Percentiles rank a stretch among this genome's conserved stretches.
Evolutionary conservation across 805 yeast species (phyloP).

Genomic region (Wickerhamomyces subpelliculosus): DNA sequence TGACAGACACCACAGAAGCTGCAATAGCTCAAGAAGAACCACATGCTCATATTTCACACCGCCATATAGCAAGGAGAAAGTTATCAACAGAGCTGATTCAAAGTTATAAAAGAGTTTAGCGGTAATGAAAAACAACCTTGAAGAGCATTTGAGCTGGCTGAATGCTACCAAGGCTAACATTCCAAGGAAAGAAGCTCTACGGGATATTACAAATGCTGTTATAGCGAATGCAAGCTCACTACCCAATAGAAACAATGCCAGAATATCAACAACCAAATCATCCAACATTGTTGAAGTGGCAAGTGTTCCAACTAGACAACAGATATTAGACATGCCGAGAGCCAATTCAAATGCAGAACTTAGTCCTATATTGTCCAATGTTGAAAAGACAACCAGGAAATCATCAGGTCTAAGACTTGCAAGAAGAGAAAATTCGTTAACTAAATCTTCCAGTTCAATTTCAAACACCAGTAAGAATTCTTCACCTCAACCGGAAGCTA

Average conservation of each 20-base stretch:
- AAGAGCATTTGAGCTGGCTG: conserved; percentile 22
- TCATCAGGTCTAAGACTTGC: conserved; percentile 13
- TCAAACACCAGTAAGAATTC: conserved; percentile 2
- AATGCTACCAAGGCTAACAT: conserved; percentile 15
- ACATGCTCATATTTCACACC: too few species aligned
- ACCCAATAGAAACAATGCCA: background rate
- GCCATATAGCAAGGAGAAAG: too few species aligned
- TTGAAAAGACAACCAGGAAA: conserved; percentile 8
- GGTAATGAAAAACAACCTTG: conserved; percentile 20
- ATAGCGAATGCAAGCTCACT: background rate
- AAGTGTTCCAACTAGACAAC: background rate
- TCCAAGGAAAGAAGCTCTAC: conserved; percentile 12
- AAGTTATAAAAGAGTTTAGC: background rate
- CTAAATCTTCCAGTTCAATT: conserved; percentile 4
- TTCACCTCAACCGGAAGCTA: conserved; percentile 13
- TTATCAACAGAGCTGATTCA: background rate
- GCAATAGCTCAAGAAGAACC: too few species aligned
- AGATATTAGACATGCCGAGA: background rate
- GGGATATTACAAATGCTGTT: conserved; percentile 6
- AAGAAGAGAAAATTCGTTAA: conserved; percentile 12
- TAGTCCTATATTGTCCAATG: conserved; percentile 1
- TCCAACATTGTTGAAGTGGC: too few species aligned
- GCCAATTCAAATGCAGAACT: conserved; percentile 1
- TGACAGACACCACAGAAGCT: too few species aligned
- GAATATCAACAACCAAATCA: too few species aligned